Conservation (phyloP, 116 monocot species). For the Thalassia testudinum region DNA sequence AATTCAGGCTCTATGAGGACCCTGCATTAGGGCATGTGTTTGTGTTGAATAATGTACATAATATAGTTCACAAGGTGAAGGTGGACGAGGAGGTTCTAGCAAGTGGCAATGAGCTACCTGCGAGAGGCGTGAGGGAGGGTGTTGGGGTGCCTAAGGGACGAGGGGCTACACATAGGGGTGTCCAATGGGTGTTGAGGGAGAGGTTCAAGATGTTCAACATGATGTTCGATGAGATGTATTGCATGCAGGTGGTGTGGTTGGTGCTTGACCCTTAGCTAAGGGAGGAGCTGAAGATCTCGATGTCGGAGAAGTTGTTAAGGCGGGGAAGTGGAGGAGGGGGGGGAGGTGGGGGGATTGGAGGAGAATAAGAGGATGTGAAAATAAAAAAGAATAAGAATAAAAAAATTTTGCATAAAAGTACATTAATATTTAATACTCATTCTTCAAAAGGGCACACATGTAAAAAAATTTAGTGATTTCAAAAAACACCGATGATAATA, state of each 20-base stretch:
- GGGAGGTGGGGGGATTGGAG: too few species aligned
- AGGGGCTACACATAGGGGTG: slow-evolving; percentile 20
- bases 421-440: too few species aligned
- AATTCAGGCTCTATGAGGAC: slow-evolving; percentile 26
- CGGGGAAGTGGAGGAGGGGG: too few species aligned
- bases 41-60: slow-evolving; percentile 41
- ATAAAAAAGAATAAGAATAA: too few species aligned
- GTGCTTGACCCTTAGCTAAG: slow-evolving; percentile 32
- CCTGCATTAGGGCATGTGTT: slow-evolving; percentile 26
- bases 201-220: slow-evolving; percentile 41
- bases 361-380: too few species aligned
- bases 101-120: slow-evolving; percentile 27
- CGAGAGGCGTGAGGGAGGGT: slow-evolving; percentile 26
- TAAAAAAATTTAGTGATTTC: too few species aligned
- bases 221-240: slow-evolving; percentile 32
- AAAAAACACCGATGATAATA: too few species aligned
- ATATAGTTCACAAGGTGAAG: slow-evolving; percentile 42
- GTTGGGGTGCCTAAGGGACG: too few species aligned
- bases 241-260: slow-evolving; percentile 25
- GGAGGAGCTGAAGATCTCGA: slow-evolving; percentile 41
- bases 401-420: too few species aligned
- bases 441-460: too few species aligned
- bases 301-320: slow-evolving; percentile 25
- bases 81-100: slow-evolving; percentile 12
- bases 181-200: slow-evolving; percentile 25